Evolutionary conservation across 306 rosid species (phyloP), one percentile per base, ranked within the genome.

Genomic region (Fragaria iinumae): DNA sequence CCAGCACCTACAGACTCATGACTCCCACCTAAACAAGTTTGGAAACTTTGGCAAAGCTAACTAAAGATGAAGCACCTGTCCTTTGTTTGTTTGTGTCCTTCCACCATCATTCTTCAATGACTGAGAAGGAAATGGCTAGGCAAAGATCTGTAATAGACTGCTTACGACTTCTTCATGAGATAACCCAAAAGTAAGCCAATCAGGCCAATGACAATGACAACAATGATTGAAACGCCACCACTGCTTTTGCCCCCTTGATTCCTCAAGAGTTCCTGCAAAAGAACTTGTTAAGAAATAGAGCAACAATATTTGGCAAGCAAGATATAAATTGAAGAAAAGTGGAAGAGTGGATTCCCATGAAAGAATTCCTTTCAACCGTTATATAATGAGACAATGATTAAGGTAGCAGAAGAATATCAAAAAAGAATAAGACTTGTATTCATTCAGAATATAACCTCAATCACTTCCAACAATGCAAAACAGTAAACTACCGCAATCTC

Each of bases 201-300:
- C 72, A 93, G 76, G 83, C 96, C 91, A 7, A 93, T 67, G 48
- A 90, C 73, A 81, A 89, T 57, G 74, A 90, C 90, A 17, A 87
- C 6, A 81, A 89, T 63, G 74, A 90, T 75, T 6, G 97, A 88
- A 52, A 88, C 81, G 16, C 98, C 97, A 48, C 95, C 90, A 12
- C 70, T 76, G 76, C 38, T 95, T 87, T 86, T 89, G 77, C 81
- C 79, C 83, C 83, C 76, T 72, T 88, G 89, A 23, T 90, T 92
- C 87, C 77, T 92, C 92, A 95, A 85, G 62, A 90, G 88, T 62
- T 92, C 97, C 98, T 95, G 79, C 90, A 87, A 73, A 71, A 57
- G 52, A 78, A 77, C 69, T 34, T 41, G 39, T 25, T 69, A 41
- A 81, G 79, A 75, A 67, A 57, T 69, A 36, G 23, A 39, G 48